Conservation (phyloP, 805 yeast species). For the Yarrowia deformans region DNA sequence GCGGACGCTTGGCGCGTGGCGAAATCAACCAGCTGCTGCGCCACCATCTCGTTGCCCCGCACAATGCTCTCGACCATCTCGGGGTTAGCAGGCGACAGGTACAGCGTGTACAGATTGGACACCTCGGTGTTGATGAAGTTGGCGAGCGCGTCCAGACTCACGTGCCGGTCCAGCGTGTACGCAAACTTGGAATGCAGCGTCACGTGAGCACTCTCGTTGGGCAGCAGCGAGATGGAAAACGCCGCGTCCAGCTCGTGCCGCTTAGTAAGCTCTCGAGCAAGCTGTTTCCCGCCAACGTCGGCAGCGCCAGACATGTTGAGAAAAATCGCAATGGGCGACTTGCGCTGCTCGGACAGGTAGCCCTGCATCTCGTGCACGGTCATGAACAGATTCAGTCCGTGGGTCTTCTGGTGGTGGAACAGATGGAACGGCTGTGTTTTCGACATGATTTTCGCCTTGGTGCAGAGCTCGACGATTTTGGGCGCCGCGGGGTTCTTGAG, state of each 20-base stretch:
- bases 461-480: conserved; percentile 62
- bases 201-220: conserved; percentile 48
- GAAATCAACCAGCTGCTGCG: conserved; percentile 45
- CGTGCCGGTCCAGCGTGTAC: conserved; percentile 45
- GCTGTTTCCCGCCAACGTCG: conserved; percentile 48
- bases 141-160: conserved; percentile 51
- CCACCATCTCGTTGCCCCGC: conserved; percentile 47
- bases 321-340: conserved; percentile 70
- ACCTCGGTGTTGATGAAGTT: conserved; percentile 53
- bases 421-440: conserved; percentile 88
- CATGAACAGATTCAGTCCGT: conserved; percentile 46
- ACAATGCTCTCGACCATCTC: conserved; percentile 47
- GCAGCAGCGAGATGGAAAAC: conserved; percentile 56
- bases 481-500: conserved; percentile 43
- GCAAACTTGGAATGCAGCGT: conserved; percentile 44
- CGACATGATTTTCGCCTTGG: conserved; percentile 74
- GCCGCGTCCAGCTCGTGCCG: conserved; percentile 56
- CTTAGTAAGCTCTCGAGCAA: conserved; percentile 45
- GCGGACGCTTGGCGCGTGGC: conserved; percentile 41
- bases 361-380: conserved; percentile 52
- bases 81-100: conserved; percentile 52
- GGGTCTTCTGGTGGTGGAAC: conserved; percentile 55
- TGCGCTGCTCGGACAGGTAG: conserved; percentile 49
- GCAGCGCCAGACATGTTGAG: conserved; percentile 58
- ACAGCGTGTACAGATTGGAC: conserved; percentile 51